Evolutionary conservation across 2,329 filamentous ascomycete genomes (phyloP), one percentile per base, ranked within the genome.

Genomic region (Paracoccidioides lutzii): DNA sequence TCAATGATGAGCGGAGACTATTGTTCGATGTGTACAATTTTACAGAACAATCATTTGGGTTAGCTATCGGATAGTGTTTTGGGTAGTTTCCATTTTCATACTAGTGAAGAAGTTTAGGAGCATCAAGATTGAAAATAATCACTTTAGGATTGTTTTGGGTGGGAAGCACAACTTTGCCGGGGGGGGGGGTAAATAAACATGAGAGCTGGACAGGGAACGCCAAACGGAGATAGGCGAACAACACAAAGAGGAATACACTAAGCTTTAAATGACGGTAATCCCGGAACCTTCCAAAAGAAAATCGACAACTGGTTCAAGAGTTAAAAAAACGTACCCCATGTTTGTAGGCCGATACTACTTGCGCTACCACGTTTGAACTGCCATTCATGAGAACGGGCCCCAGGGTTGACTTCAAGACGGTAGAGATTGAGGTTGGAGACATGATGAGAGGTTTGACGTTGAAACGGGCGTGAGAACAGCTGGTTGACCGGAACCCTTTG

Each of bases 281-380:
- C 22, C 22, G 22, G 22, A 22, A 22, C 22, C 22, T 22, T 22
- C 22, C 22, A 22, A 12, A 30, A 3, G 15, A 52, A n/a, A 2
- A 30, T 14, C 28, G 35, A 5, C 42, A 42, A 35, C 50, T 22
- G 22, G 22, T 22, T 22, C 22, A 52, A 55, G 15, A 22, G 46
- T 55, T 45, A 53, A 9, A 14, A 28, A n/a, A 2, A 56, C 54
- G n/a, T 59, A 78, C 76, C 58, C 70, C 64, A 55, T 72, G 66
- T 57, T 73, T 73, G 60, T 76, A 77, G 14, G 78, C 73, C 42
- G 76, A 71, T 60, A 81, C 75, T 37, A 75, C 67, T 62, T 82
- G 80, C 30, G 79, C 79, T 52, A 79, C 67, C 43, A 81, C 64
- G 62, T 82, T 82, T 37, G 79, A 81, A 14, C 70, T 68, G 5